Evolutionary conservation across 202 grass and related monocot species (phyloP), one percentile per base, ranked within the genome.

Genomic region (Saccharum hybrid): DNA sequence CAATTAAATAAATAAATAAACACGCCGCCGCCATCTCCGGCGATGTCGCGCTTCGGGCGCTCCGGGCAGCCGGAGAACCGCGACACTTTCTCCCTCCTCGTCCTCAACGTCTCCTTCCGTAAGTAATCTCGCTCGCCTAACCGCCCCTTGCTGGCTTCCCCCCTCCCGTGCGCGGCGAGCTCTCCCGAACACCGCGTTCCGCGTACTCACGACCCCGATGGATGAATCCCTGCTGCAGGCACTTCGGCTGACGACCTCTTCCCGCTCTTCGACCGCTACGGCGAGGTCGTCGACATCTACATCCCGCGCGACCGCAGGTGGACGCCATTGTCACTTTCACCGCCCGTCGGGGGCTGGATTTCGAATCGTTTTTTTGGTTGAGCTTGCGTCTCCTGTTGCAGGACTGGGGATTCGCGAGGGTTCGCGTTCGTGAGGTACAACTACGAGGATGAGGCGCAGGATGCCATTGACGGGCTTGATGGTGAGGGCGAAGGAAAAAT

Each of bases 391-490:
- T 56, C 45, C 76, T 65, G 59, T 18, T 87, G 28, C 78, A 97
- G 94, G 82, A 93, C 84, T 80, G 94, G 94, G 60, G 87, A 97
- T 63, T 91, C 89, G 23, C 83, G 94, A 21, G 94, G 94, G 3
- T 97, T 97, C 39, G 94, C 87, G 16, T 97, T 97, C 70, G 94
- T 97, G 79, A 91, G 94, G 81, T 97, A 97, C 84, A 97, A 93
- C 28, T 76, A 88, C 73, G 84, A 87, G 79, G 88, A 93, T 64
- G 94, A 97, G 67, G 91, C 91, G n/a, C 91, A 97, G 66, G 84
- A 90, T 74, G 91, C 94, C 0, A 85, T 97, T 1, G 82, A 97
- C 1, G 93, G 72, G 76, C 94, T 97, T 56, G 91, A 93, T 86
- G 94, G 91, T 92, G 69, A 46, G 28, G 28, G 60, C 2, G n/a